These are phyloP conservation scores for Cercospora citrullina DNA, from an alignment of 2,329 filamentous ascomycete genomes.

Conservation along the genomic window DNA sequence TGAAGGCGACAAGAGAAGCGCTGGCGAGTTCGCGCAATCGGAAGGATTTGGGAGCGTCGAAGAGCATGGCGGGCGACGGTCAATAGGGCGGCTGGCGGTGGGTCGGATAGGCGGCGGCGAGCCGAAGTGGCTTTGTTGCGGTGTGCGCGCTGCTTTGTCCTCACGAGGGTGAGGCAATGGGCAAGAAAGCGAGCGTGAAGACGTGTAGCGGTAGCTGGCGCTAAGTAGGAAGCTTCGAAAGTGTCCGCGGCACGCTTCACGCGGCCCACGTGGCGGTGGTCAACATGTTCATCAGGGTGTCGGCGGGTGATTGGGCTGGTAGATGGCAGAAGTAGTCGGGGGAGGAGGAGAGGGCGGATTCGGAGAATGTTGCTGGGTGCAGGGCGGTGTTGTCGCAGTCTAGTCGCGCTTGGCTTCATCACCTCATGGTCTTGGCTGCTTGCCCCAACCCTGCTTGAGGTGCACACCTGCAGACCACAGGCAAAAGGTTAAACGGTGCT, in stretches of 20 bases:
- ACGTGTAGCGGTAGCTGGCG: background rate
- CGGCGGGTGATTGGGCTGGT: background rate
- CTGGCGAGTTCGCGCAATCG: constrained; percentile 35
- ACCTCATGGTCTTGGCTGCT: background rate
- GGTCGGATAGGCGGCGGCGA: background rate
- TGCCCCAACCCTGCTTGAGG: background rate
- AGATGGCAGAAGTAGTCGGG: background rate
- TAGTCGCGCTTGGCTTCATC: constrained; percentile 2
- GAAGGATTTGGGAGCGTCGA: constrained; percentile 52
- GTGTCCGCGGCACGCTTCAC: background rate
- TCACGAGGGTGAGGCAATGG: background rate
- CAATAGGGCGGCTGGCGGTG: constrained; percentile 35
- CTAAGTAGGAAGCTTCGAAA: background rate
- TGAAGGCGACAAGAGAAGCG: constrained; percentile 42
- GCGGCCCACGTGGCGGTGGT: background rate
- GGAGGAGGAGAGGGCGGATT: background rate
- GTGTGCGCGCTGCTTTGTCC: background rate
- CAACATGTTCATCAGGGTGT: background rate
- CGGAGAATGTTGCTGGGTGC: background rate
- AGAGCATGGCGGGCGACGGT: constrained; percentile 37
- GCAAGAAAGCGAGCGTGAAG: background rate
- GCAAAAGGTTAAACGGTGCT: background rate
- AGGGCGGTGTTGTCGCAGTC: background rate
- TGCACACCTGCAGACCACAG: background rate
- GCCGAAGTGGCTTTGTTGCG: background rate